These are phyloP conservation scores for Psilocybe subaeruginosa DNA, from an alignment of 768 basidiomycete species.

Conservation along the genomic window DNA sequence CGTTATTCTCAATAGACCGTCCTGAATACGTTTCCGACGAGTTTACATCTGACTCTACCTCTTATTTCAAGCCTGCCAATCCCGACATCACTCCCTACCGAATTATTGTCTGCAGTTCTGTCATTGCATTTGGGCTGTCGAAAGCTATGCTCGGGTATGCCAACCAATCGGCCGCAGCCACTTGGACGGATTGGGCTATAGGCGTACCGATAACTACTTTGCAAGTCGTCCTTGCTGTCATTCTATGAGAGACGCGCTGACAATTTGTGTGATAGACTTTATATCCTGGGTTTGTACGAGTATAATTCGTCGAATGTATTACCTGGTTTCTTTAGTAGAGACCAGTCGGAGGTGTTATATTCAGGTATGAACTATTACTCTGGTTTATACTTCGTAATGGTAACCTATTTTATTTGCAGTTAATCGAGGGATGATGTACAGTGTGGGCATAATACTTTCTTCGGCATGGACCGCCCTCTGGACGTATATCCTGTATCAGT, in stretches of 20 bases:
- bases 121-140: constrained; percentile 7
- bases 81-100: constrained; percentile 13
- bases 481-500: neutral
- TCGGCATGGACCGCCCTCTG: neutral
- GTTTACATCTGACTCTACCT: neutral
- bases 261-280: neutral
- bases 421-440: neutral
- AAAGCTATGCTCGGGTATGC: constrained; percentile 12
- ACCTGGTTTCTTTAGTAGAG: neutral
- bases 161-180: constrained; percentile 1
- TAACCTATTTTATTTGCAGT: neutral
- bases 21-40: constrained; percentile 5
- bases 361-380: neutral
- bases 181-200: constrained; percentile 13
- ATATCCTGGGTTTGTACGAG: constrained; percentile 7
- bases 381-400: too few species aligned
- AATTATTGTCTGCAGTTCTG: constrained; percentile 6
- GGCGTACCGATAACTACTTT: constrained; percentile 8
- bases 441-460: neutral
- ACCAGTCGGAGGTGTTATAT: neutral
- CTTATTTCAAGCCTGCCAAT: neutral
- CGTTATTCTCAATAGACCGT: neutral
- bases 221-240: neutral
- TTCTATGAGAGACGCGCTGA: too few species aligned
- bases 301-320: neutral